Percentiles rank a stretch among this genome's conserved stretches.
These are phyloP conservation scores for Prunus persica DNA, from an alignment of 306 rosid species.

Conservation along the genomic window Prunus_persica_NCBIv2 NC_034012.1:7938001-7938500, in stretches of 20 bases:
- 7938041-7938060: conserved; percentile 14
- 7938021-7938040: neutral
- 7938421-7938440: conserved; percentile 83
- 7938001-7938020: conserved; percentile 83
- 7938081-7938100: conserved; percentile 12
- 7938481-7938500: conserved; percentile 94
- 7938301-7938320: conserved; percentile 94
- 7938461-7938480: conserved; percentile 83
- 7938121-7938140: conserved; percentile 90
- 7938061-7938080: neutral
- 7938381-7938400: conserved; percentile 96
- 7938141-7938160: conserved; percentile 79
- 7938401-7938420: conserved; percentile 88
- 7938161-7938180: conserved; percentile 91
- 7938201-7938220: conserved; percentile 89
- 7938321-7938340: conserved; percentile 87
- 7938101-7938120: conserved; percentile 95
- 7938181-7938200: conserved; percentile 81
- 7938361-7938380: conserved; percentile 88
- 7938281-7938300: conserved; percentile 91
- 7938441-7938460: conserved; percentile 79
- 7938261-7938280: conserved; percentile 91
- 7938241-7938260: conserved; percentile 94
- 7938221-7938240: conserved; percentile 91
- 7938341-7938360: conserved; percentile 85